Conservation (phyloP, 169 alveolate genomes). For the Cryptosporidium felis region DNA sequence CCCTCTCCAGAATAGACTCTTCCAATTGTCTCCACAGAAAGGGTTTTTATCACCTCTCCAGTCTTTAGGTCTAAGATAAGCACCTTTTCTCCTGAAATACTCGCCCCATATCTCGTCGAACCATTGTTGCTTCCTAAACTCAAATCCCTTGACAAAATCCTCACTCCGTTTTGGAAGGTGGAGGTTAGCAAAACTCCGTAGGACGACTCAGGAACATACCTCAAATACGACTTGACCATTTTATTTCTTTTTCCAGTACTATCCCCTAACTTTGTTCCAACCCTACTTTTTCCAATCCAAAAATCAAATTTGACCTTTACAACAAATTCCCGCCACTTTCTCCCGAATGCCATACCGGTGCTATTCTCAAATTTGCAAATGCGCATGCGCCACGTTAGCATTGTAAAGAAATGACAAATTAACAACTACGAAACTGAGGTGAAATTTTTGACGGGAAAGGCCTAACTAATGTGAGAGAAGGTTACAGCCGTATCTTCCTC, state of each 20-base stretch:
- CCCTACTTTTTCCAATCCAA: constrained; percentile 44
- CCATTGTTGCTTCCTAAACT: background rate
- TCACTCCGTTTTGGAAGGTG: constrained; percentile 75
- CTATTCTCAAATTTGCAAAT: background rate
- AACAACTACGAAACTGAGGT: background rate
- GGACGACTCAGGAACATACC: constrained; percentile 83
- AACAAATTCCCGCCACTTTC: constrained; percentile 72
- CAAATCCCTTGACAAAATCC: constrained; percentile 32
- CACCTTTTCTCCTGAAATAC: constrained; percentile 75
- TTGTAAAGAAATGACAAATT: background rate
- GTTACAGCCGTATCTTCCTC: too few relatives aligned
- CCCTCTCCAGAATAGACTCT: constrained; percentile 76
- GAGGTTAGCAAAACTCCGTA: constrained; percentile 82
- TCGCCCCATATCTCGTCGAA: constrained; percentile 66
- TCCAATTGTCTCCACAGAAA: constrained; percentile 64
- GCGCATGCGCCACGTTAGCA: constrained; percentile 46
- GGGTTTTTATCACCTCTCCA: constrained; percentile 72
- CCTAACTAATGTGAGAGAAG: too few relatives aligned
- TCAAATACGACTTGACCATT: constrained; percentile 89
- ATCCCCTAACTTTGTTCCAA: constrained; percentile 63
- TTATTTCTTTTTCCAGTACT: constrained; percentile 50
- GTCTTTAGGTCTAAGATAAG: constrained; percentile 71
- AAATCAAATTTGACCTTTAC: constrained; percentile 48
- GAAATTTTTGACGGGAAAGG: too few relatives aligned
- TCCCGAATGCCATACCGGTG: constrained; percentile 16